A percentile compares a stretch with the other conserved stretches of the same genome.
Conservation (phyloP, 345 rosid species). For the Rubroshorea leprosula region DNA sequence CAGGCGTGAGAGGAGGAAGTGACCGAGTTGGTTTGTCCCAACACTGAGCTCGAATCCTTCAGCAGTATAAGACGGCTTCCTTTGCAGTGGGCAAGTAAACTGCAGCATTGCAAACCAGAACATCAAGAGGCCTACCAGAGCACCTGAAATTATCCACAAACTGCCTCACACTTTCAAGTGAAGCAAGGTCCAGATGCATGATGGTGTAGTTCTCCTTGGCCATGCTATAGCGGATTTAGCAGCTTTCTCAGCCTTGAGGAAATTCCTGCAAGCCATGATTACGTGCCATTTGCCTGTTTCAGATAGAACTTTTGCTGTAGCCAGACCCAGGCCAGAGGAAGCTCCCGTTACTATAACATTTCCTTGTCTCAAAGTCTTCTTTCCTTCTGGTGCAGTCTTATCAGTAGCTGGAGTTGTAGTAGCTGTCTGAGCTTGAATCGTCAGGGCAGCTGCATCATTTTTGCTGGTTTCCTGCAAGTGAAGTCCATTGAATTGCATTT, state of each 20-base stretch:
- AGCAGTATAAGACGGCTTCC: conserved; percentile 80
- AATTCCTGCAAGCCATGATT: conserved; percentile 89
- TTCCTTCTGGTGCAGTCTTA: conserved; percentile 39
- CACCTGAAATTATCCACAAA: conserved; percentile 59
- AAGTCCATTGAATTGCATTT: conserved; percentile 18
- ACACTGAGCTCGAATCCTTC: conserved; percentile 91
- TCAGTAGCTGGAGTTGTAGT: conserved; percentile 45
- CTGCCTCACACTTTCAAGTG: conserved; percentile 80
- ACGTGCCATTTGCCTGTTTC: conserved; percentile 84
- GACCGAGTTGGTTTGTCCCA: conserved; percentile 92
- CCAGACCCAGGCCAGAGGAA: conserved; percentile 82
- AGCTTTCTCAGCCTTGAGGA: conserved; percentile 22
- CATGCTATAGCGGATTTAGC: conserved; percentile 9
- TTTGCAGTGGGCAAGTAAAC: conserved; percentile 82
- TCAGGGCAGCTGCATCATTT: conserved; percentile 10
- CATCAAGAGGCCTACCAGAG: conserved; percentile 66
- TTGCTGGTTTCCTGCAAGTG: conserved; percentile 21
- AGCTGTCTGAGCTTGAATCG: conserved; percentile 54
- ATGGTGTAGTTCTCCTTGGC: conserved; percentile 64
- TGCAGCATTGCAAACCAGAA: conserved; percentile 86
- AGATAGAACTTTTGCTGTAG: conserved; percentile 72
- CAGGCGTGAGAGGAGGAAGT: conserved; percentile 72
- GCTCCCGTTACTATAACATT: conserved; percentile 64
- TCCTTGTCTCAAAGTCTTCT: conserved; percentile 74
- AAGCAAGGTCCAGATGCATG: conserved; percentile 90